Evolutionary conservation across 306 rosid species (phyloP), one percentile per base, ranked within the genome.

Genomic region (Elaeagnus macrophylla): DNA sequence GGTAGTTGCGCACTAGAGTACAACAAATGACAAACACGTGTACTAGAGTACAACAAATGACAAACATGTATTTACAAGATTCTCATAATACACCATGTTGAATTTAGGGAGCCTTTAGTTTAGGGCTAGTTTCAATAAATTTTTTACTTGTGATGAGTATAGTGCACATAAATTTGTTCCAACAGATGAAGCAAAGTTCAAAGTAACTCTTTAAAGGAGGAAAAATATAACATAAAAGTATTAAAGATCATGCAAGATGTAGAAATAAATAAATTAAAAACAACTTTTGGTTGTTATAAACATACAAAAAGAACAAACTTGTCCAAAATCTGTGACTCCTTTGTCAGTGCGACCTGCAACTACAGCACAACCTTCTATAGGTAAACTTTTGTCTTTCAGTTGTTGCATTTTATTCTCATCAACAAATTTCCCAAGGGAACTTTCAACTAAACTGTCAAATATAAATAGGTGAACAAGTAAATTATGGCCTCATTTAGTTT

Each of bases 331-430:
- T 46, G 99, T 84, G 39, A 91, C 99, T 45, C 96, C 99, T 68
- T 91, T 91, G 83, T 91, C 99, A 52, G 99, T 91, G 49, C 99
- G 95, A 41, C 99, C 99, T 18, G 99, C 99, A 65, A 91, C 99
- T 54, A 42, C 4, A 65, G 78, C 78, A 67, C 86, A 77, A 3
- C 84, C 95, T 78, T 86, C 88, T 53, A 87, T 14, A 5, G 93
- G 95, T 52, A 84, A 70, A 58, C 93, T 79, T 77, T 77, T 91
- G 59, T 74, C 83, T 65, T 67, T 66, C 53, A 90, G 80, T 67
- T 63, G 66, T 49, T 74, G 79, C 19, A 77, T 76, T 84, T 91
- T 91, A 59, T 38, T 75, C 60, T 87, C 99, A 72, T 91, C 99
- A 48, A 86, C 95, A 81, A 91, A 91, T 55, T 75, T 66, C 65